Conservation (phyloP, 495 filamentous ascomycete species). For the Neurospora terricola region DNA sequence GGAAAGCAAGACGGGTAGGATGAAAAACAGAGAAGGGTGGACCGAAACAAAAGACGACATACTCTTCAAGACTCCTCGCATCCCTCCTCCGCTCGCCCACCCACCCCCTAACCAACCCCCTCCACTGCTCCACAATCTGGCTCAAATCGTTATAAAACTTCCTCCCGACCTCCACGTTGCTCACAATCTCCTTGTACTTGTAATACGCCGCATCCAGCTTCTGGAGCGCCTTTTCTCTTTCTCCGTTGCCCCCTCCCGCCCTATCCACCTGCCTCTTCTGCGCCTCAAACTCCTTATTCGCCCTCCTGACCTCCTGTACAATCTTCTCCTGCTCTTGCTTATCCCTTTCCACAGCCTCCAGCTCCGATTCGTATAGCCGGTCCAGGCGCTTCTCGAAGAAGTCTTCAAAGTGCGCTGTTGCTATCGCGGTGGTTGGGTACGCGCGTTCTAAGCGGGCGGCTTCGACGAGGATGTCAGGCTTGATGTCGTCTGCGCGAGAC, state of each 20-base stretch:
- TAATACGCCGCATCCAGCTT: constrained; percentile 84
- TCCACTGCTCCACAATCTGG: constrained; percentile 62
- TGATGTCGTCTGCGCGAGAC: constrained; percentile 81
- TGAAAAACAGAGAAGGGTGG: background rate
- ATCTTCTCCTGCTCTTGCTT: constrained; percentile 66
- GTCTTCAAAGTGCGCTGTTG: constrained; percentile 77
- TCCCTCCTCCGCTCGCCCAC: constrained; percentile 72
- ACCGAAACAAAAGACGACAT: constrained; percentile 22
- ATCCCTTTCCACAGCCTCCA: constrained; percentile 60
- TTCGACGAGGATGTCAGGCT: constrained; percentile 68
- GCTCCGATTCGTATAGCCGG: constrained; percentile 65
- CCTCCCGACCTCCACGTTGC: constrained; percentile 75
- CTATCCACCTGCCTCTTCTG: constrained; percentile 42
- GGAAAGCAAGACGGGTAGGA: no score
- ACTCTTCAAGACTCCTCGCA: constrained; percentile 67
- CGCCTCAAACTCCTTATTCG: constrained; percentile 67
- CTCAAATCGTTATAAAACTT: constrained; percentile 97
- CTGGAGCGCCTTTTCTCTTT: constrained; percentile 80
- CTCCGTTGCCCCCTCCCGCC: constrained; percentile 63
- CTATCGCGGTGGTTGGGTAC: constrained; percentile 73
- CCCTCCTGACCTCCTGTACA: constrained; percentile 52
- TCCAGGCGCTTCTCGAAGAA: constrained; percentile 76
- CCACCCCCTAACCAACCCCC: constrained; percentile 70
- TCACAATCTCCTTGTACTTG: constrained; percentile 90
- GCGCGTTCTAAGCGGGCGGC: constrained; percentile 75